Conservation (phyloP, 2,329 filamentous ascomycete species). For the Teratosphaeria pseudoeucalypti region DNA sequence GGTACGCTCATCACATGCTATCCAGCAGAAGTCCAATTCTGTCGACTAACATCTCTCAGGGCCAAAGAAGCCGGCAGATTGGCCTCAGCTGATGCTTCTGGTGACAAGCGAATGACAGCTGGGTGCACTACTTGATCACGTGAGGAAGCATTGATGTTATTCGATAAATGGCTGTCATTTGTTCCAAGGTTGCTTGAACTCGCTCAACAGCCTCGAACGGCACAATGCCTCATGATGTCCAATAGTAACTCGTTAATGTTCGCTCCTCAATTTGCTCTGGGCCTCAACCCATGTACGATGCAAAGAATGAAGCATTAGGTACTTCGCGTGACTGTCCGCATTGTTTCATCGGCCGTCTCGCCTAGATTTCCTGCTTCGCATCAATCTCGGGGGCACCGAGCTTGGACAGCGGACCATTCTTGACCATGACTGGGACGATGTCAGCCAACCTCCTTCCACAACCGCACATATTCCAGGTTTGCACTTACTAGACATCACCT, state of each 20-base stretch:
- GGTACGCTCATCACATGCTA: neutral
- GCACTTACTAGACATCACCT: slow-evolving; percentile 52
- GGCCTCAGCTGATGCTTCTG: slow-evolving; percentile 5
- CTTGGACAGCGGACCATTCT: slow-evolving; percentile 58
- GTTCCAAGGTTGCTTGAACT: too few relatives aligned
- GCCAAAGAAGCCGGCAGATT: neutral
- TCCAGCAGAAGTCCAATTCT: neutral
- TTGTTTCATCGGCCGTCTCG: neutral
- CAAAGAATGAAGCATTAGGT: too few relatives aligned
- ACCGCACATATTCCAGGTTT: slow-evolving; percentile 13
- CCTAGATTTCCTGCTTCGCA: slow-evolving; percentile 13
- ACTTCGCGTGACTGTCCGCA: too few relatives aligned
- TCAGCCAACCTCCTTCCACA: neutral
- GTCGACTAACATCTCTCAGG: too few relatives aligned
- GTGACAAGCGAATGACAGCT: neutral
- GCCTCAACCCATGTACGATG: too few relatives aligned
- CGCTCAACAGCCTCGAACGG: neutral
- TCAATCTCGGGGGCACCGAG: slow-evolving; percentile 25
- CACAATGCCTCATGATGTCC: neutral
- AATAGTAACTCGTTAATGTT: too few relatives aligned
- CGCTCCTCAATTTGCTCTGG: too few relatives aligned
- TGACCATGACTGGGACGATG: slow-evolving; percentile 52
- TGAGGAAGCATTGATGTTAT: neutral
- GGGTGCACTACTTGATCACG: too few relatives aligned
- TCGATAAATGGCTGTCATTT: too few relatives aligned